A percentile compares a stretch with the other conserved stretches of the same genome.
Conservation (phyloP, 2,329 filamentous ascomycete genomes). For the Nectriaceae sp. region DNA sequence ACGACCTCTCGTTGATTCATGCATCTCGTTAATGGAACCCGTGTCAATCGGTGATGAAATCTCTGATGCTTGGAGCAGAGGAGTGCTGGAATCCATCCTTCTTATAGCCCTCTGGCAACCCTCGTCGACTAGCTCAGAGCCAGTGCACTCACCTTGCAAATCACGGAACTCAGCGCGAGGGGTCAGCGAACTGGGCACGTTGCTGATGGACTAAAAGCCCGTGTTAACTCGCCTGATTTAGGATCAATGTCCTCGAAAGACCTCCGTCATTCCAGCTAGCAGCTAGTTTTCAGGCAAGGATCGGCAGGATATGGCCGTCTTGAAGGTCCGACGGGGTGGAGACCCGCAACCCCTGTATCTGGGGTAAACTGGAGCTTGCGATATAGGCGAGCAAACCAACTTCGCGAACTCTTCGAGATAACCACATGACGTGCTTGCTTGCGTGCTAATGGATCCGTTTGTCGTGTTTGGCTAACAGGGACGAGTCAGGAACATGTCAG, state of each 20-base stretch:
- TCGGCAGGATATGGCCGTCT: background rate
- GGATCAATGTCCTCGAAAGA: background rate
- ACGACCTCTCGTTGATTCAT: background rate
- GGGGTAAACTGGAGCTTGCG: constrained; percentile 3
- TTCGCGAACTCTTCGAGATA: background rate
- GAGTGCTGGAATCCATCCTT: constrained; percentile 1
- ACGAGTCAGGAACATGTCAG: background rate
- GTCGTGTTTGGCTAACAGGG: background rate
- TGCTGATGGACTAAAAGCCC: background rate
- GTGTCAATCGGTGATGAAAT: background rate
- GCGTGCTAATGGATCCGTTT: constrained; percentile 4
- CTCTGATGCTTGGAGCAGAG: background rate
- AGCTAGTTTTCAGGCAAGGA: background rate
- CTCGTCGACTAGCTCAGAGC: background rate
- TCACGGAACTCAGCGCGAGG: background rate
- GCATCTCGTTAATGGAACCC: background rate
- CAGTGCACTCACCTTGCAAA: background rate
- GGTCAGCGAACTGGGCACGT: background rate
- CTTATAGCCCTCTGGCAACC: background rate
- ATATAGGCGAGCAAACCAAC: background rate
- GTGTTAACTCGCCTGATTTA: background rate
- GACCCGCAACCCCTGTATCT: background rate
- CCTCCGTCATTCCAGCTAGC: background rate
- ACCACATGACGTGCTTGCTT: constrained; percentile 6
- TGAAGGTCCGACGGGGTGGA: constrained; percentile 1